Evolutionary conservation across 306 rosid species (phyloP), one percentile per base, ranked within the genome.

Genomic region (Quillaja saponaria): DNA sequence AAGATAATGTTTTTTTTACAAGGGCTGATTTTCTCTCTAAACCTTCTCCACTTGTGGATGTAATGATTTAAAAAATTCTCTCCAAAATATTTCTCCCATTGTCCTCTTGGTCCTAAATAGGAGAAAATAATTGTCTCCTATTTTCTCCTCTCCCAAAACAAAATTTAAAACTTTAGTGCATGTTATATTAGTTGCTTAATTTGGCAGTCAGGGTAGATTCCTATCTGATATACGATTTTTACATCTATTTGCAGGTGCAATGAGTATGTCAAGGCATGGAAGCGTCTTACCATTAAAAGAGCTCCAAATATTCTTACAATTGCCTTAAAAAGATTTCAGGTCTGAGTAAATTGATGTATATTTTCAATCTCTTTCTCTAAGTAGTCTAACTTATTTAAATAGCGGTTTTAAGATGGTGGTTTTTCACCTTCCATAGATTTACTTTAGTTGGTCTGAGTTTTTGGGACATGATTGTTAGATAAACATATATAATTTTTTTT

Each of bases 261-360:
- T 76, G 97, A 80, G 74, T 94, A 94, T 78, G 99, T 94, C 64
- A 85, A 81, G 86, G 99, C 99, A 50, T 87, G 86, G 78, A 94
- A 94, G 57, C 83, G 90, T 67, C 95, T 94, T 21, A 87, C 84
- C 5, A 85, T 94, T 39, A 89, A 87, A 66, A 74, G 49, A 31
- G 89, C 99, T 71, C 99, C 99, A 56, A 94, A 94, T 69, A 84
- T 94, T 65, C 86, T 94, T 49, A 94, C 96, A 65, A 76, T 94
- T 69, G 97, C 99, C 72, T 80, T 94, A 45, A 94, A 94, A 74
- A 89, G 99, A 89, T 94, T 94, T 80, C 97, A 94, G 99, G 99
- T 94, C 68, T 35, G 76, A 71, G 34, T 65, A 66, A 19, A 58
- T 39, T 65, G 57, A 63, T 71, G 57, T 69, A 40, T 25, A 62